phyloP scores from a whole-genome alignment of 1,139 yeast genomes.

The Candida sanyaensis region DNA sequence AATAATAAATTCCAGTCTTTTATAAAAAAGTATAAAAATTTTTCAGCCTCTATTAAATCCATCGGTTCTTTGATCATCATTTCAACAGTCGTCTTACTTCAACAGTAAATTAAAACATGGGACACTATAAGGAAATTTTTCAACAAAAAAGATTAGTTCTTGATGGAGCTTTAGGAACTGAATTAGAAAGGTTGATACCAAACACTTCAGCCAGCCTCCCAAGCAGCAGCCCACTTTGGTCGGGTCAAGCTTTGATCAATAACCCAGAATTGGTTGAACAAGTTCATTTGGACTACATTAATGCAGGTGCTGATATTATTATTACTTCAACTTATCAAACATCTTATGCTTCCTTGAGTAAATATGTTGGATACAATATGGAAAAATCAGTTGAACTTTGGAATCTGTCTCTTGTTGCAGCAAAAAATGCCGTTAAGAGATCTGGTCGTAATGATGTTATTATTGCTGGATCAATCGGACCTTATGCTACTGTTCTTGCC shows the following conservation, averaged over 20 bases:
- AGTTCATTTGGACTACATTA: constrained; percentile 54
- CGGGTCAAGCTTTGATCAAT: constrained; percentile 54
- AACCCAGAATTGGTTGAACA: constrained; percentile 46
- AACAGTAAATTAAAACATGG: constrained; percentile 2
- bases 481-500: constrained; percentile 67
- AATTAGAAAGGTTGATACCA: constrained; percentile 21
- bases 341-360: constrained; percentile 40
- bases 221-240: constrained; percentile 53
- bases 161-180: constrained; percentile 38
- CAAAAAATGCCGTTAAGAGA: constrained; percentile 26
- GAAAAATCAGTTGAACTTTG: constrained; percentile 30
- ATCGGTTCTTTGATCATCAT: neutral
- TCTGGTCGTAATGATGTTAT: constrained; percentile 14
- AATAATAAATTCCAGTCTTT: too few species aligned
- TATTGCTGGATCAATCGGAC: constrained; percentile 68
- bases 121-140: constrained; percentile 2
- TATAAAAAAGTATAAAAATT: too few species aligned
- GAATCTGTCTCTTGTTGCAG: constrained; percentile 32
- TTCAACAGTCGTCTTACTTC: constrained; percentile 1
- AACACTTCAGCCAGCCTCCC: constrained; percentile 15
- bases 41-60: too few species aligned
- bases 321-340: constrained; percentile 68
- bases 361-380: constrained; percentile 28
- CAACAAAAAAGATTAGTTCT: constrained; percentile 14
- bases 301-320: constrained; percentile 56